phyloP scores from a whole-genome alignment of 1,139 yeast genomes.

The Pichia sp. region DNA sequence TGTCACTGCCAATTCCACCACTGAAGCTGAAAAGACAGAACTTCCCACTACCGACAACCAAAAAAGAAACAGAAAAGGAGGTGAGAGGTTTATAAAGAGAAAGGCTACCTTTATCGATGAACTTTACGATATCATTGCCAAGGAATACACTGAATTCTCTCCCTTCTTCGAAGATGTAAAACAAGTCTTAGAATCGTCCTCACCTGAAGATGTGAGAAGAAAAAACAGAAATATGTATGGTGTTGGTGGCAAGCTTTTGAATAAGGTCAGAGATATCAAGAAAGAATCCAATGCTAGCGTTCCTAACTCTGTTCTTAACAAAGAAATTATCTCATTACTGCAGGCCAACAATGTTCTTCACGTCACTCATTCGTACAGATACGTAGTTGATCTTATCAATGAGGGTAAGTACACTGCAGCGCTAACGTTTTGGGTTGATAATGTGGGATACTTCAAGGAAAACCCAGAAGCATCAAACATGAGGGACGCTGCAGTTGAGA shows the following conservation, averaged over 20 bases:
- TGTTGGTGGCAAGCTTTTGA: constrained; percentile 15
- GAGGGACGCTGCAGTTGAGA: background rate
- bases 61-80: too few species aligned
- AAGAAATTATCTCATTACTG: constrained; percentile 15
- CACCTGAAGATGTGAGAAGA: constrained; percentile 2
- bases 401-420: constrained; percentile 21
- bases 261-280: constrained; percentile 13
- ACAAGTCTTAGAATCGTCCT: constrained; percentile 4
- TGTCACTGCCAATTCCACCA: too few species aligned
- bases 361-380: constrained; percentile 18
- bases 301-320: constrained; percentile 18
- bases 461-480: constrained; percentile 12
- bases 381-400: constrained; percentile 12
- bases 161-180: constrained; percentile 12
- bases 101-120: constrained; percentile 5
- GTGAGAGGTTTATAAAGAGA: too few species aligned
- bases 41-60: too few species aligned
- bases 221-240: constrained; percentile 5
- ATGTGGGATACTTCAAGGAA: constrained; percentile 19
- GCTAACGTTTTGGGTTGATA: constrained; percentile 21
- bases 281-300: constrained; percentile 11
- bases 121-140: constrained; percentile 1
- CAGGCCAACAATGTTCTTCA: constrained; percentile 15
- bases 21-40: too few species aligned
- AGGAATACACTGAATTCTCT: constrained; percentile 11